These are phyloP conservation scores for Poteriospumella lacustris DNA, from an alignment of 108 stramenopile species.

Conservation along the genomic window DNA sequence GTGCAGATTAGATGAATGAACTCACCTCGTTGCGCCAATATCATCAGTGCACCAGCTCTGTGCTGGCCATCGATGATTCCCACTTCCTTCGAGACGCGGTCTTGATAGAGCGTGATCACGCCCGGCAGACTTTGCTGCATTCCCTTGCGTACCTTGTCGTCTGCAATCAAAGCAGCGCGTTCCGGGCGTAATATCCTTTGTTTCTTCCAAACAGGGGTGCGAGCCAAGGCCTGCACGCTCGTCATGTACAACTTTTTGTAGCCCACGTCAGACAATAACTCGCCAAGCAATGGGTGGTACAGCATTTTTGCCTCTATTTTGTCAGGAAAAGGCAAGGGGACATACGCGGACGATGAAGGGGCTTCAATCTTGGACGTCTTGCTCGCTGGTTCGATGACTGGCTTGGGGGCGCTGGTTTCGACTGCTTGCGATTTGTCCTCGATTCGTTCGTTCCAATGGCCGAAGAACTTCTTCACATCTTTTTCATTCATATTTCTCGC, in stretches of 20 bases:
- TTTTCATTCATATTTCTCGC: no score
- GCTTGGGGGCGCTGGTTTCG: no score
- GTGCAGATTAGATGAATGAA: constrained; percentile 39
- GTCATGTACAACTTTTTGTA: constrained; percentile 37
- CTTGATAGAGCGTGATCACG: constrained; percentile 40
- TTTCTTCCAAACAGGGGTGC: constrained; percentile 45
- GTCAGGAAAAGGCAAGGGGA: no score
- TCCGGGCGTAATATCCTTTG: constrained; percentile 37
- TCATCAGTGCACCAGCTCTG: constrained; percentile 71
- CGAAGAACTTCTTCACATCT: no score
- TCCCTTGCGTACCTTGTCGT: constrained; percentile 10
- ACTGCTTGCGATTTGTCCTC: no score
- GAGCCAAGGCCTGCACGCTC: constrained; percentile 28
- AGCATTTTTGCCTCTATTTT: no score
- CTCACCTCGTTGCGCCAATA: constrained; percentile 51
- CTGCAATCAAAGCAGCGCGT: constrained; percentile 26
- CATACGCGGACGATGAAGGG: no score
- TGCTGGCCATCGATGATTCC: constrained; percentile 83
- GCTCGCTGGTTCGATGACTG: no score
- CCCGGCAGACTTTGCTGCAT: constrained; percentile 33
- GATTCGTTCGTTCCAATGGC: no score
- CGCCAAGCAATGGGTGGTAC: constrained; percentile 32
- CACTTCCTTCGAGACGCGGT: constrained; percentile 42
- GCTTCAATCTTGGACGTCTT: no score
- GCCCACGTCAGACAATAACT: constrained; percentile 31